Conservation (phyloP, 495 filamentous ascomycete species). For the Xylaria longipes region DNA sequence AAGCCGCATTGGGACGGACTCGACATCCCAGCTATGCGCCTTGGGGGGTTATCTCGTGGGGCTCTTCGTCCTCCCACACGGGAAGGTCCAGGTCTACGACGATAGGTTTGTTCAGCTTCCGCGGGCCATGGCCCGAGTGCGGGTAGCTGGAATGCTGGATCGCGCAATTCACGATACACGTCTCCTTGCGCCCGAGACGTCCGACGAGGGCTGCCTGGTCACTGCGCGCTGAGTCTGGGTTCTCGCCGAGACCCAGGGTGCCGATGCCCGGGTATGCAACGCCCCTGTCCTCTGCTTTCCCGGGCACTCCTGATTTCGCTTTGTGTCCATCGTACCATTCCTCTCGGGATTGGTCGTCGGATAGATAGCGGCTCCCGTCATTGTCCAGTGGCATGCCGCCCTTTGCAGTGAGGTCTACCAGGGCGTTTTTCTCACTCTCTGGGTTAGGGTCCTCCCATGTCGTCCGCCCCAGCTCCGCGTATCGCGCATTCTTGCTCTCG, state of each 20-base stretch:
- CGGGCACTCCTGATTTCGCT: not conserved
- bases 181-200: conserved; percentile 65
- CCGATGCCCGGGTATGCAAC: conserved; percentile 36
- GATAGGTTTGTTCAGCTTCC: conserved; percentile 74
- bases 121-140: conserved; percentile 57
- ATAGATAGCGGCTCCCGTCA: conserved; percentile 31
- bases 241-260: conserved; percentile 45
- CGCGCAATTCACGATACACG: conserved; percentile 78
- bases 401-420: conserved; percentile 50
- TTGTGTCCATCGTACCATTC: not conserved
- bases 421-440: conserved; percentile 48
- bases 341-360: not conserved
- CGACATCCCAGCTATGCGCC: not conserved
- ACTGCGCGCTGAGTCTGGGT: conserved; percentile 44
- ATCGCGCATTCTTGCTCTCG: conserved; percentile 30
- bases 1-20: not conserved
- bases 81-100: conserved; percentile 79
- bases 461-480: conserved; percentile 34
- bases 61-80: conserved; percentile 48
- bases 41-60: not conserved
- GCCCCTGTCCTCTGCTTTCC: not conserved
- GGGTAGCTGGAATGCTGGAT: conserved; percentile 73
- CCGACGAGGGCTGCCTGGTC: conserved; percentile 51
- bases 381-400: conserved; percentile 45
- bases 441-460: conserved; percentile 50